Base-by-base conservation (phyloP, 495 filamentous ascomycete genomes). In the Trichocladium antarcticum region DNA sequence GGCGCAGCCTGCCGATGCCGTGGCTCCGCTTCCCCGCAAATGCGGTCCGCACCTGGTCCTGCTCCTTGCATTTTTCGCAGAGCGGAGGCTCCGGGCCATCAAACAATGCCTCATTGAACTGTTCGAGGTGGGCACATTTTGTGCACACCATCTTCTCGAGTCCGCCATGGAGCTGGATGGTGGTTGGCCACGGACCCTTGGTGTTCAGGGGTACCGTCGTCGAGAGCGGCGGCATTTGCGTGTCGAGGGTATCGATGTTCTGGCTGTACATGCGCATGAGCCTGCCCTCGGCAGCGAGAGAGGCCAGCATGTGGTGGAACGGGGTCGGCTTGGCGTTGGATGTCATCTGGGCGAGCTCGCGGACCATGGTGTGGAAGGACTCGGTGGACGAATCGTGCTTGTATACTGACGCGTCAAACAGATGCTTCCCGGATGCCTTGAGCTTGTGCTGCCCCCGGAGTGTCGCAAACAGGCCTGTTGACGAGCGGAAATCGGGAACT, bases 371-470 rank as follows among this genome's bases (percentile, higher is more conserved):
- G 65, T 97, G 93, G 71, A 98, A 98, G 3, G 82, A 84, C 6
- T 79, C 80, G 11, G 89, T 97, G 29, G 89, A 81, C 8, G 76
- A 74, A 58, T 95, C 85, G 69, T 90, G 83, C 58, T 85, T 85
- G 68, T 97, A 98, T 50, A 98, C 92, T 2, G 90, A 93, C 41
- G 92, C 92, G 71, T 98, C 92, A 56, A 98, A 97, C 2, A 98
- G 76, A 56, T 94, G 81, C 67, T 98, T 96, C 21, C 92, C 92
- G 0, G 90, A 94, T 19, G 85, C 81, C 65, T 93, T 96, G 24
- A 95, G 70, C 43, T 89, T 90, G 65, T 95, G 86, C 54, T 94
- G 82, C 42, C 79, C 82, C 20, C 83, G 81, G 28, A 95, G 71
- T 14, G 81, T 84, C 42, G 79, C 81, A 67, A 98, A 98, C 2